Base-by-base conservation (phyloP, 2,329 filamentous ascomycete species). In the Pseudogymnoascus sp. region DNA sequence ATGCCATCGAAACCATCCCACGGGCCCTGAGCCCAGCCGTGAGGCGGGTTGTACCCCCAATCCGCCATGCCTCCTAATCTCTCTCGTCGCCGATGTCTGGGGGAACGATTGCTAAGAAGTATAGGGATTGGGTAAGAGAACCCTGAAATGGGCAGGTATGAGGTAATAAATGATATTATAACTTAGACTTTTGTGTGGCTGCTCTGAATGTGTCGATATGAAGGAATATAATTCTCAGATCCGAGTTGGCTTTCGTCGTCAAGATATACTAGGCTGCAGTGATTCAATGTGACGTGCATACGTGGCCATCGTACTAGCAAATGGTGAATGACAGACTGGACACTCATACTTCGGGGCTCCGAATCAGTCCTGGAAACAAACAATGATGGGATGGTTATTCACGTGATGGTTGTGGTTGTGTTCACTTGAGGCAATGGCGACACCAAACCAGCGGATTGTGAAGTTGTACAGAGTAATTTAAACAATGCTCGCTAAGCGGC, bases 21-120 rank as follows among this genome's bases (percentile, higher is more conserved):
- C 9, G 67, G 64, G 3, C 69, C 68, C 1, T 39, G 58, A 15
- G 70, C 69, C 33, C 61, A 65, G 20, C 69, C 69, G 60, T 70
- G 65, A 43, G 58, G 39, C 18, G 66, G 58, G 63, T 71, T 71
- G 60, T 62, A 69, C 22, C 68, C 68, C 57, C 59, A 36, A 14
- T 58, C 60, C 43, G 62, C 59, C 62, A 68, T 65, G 5, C 6
- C 60, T 35, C 25, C 20, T 38, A 8, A 8, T 37, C 28, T 9
- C 25, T 53, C 8, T 53, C 15, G 47, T 33, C 28, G 9, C 47
- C 47, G 47, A 15, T 53, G 33, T 53, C 47, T 25, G 9, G 15
- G 11, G 28, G 8, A 33, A 33, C 18, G 15, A 12, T 20, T 53
- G 28, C 20, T 53, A 53, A 20, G n/a, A 53, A 53, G 20, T 53